Percentiles rank a stretch among this genome's conserved stretches.
Conservation (phyloP, 164 flowering plant genomes). For the Berberis vulgaris region DNA sequence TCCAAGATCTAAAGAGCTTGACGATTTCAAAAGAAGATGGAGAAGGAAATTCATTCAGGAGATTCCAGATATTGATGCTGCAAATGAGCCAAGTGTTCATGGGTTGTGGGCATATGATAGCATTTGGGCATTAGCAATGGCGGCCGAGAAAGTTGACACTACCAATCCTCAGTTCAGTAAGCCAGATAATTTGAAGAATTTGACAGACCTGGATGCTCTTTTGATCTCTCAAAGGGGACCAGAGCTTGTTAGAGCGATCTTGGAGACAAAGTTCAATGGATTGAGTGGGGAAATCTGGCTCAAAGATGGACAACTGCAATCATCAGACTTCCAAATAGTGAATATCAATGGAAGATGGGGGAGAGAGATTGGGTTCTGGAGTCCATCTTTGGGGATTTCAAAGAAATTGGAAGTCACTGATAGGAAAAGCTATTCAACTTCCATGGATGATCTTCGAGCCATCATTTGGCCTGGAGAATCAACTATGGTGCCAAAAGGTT, state of each 20-base stretch:
- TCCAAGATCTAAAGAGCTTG: neutral
- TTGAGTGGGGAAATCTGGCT: slow-evolving; percentile 4
- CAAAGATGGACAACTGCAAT: slow-evolving; percentile 1
- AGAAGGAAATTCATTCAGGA: slow-evolving; percentile 8
- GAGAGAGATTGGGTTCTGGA: slow-evolving; percentile 10
- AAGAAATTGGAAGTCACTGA: neutral
- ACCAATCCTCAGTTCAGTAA: neutral
- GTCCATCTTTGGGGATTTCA: slow-evolving; percentile 1
- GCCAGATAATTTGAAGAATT: neutral
- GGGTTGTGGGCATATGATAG: slow-evolving; percentile 9
- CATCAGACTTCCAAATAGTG: neutral
- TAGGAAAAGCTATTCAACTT: neutral
- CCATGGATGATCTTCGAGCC: neutral
- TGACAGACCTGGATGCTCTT: neutral
- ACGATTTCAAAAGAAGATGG: slow-evolving; percentile 11
- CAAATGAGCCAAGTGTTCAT: slow-evolving; percentile 14
- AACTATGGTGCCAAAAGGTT: slow-evolving; percentile 1
- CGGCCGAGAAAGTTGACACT: neutral
- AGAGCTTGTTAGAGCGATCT: neutral
- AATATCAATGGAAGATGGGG: slow-evolving; percentile 4
- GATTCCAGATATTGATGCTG: slow-evolving; percentile 14
- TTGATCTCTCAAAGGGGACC: neutral
- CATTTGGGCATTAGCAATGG: slow-evolving; percentile 4
- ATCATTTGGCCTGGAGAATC: slow-evolving; percentile 4
- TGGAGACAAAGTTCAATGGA: neutral